Evolutionary conservation across 1,139 yeast species (phyloP), one percentile per base, ranked within the genome.

Genomic region (Suhomyces atakaporum): DNA sequence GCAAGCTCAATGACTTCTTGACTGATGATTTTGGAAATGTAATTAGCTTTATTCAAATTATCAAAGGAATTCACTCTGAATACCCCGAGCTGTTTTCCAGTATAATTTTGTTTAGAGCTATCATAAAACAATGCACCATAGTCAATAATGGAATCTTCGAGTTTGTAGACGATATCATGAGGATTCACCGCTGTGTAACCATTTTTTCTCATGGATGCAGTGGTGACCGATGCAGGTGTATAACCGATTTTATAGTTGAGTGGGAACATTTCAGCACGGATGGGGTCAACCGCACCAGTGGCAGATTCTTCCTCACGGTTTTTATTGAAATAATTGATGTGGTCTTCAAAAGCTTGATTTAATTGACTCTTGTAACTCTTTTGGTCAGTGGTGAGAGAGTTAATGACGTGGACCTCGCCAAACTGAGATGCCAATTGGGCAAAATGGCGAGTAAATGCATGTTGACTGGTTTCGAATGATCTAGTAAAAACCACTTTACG

Each of bases 21-120:
- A 46, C 80, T 70, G 5, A 84, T 70, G 13, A 79, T 66, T 44
- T 75, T 77, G 35, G 80, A 77, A 7, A 84, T 67, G 28, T 73
- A 67, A 44, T 79, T 79, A 9, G 85, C 78, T 43, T 83, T 79
- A 38, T 73, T 77, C 38, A 81, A 65, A n/a, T 85, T 77, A 50
- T 81, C 83, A 44, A 82, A 73, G 0, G 88, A 79, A 47, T 81
- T 81, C 7, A 81, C 69, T 43, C 88, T 54, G 44, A 84, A 75
- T 0, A 79, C 77, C 10, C 92, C 94, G 26, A 80, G 62, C 54
- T 84, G 94, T 48, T 80, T 79, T 1, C 85, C 86, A 25, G 75
- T 67, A 50, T 69, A 79, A 2, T 69, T 65, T 16, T 69, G 65
- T 38, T 69, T 64, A 14, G 56, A 53, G 27, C 64, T 58, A 52